Evolutionary conservation across 2,329 filamentous ascomycete species (phyloP).

Genomic region (Arthrobotrys megalospora): DNA sequence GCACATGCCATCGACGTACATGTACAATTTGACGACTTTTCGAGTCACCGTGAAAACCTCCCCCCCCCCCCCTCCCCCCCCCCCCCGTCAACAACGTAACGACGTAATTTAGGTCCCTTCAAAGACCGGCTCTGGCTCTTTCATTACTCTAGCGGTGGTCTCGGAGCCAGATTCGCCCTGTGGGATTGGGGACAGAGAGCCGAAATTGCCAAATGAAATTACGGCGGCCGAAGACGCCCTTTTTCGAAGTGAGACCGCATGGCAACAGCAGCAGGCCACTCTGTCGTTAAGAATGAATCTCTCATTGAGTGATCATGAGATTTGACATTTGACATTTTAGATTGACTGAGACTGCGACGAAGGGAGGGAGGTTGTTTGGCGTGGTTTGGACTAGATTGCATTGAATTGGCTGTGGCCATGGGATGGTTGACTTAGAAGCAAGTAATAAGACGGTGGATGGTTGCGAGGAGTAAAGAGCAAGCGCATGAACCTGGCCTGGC

Average conservation of each 20-base stretch:
- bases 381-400: slow-evolving; percentile 25
- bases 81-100: slow-evolving; percentile 1
- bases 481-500: slow-evolving; percentile 13
- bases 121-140: slow-evolving; percentile 16
- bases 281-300: slow-evolving; percentile 38
- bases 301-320: not conserved
- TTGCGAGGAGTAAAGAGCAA: slow-evolving; percentile 31
- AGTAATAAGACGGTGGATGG: not conserved
- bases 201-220: slow-evolving; percentile 49
- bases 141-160: not conserved
- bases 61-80: too few relatives aligned
- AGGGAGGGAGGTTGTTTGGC: slow-evolving; percentile 12
- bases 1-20: not conserved
- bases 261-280: slow-evolving; percentile 47
- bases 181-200: slow-evolving; percentile 30
- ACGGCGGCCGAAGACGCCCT: slow-evolving; percentile 24
- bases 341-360: slow-evolving; percentile 6
- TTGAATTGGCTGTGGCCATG: slow-evolving; percentile 12
- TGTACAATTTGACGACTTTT: not conserved
- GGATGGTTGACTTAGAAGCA: slow-evolving; percentile 1
- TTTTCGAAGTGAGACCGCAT: slow-evolving; percentile 20
- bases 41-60: not conserved
- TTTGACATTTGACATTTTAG: not conserved
- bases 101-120: slow-evolving; percentile 11
- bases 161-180: slow-evolving; percentile 27